Base-by-base conservation (phyloP, 768 basidiomycete genomes). In the Psilocybe cubensis region DNA sequence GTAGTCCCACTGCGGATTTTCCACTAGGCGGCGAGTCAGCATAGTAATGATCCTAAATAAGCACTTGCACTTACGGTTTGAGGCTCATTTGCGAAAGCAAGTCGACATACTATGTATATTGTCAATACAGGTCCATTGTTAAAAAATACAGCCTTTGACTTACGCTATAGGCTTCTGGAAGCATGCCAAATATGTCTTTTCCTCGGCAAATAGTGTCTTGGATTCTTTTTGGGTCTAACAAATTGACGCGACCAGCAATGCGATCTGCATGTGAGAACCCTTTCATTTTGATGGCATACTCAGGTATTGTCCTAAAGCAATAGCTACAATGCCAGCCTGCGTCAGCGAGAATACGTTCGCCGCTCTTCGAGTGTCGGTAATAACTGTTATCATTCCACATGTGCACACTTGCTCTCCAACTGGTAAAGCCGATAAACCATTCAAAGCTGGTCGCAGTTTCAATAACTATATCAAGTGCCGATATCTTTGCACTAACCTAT, bases 321-420 rank as follows among this genome's bases (percentile, higher is more conserved):
- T 82, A 87, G 55, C 82, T 83, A 71, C 85, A 87, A 63, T 88
- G 85, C 85, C 85, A 88, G 1, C 85, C 86, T n/a, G 84, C 72
- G 66, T 88, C 84, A 20, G 83, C 82, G 31, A 88, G 79, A 8
- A 82, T 70, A 33, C 68, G 65, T 47, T 84, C 75, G 8, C 72
- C 72, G 51, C 76, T 75, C 66, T 81, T 77, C 18, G 79, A 79
- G 63, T 83, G 83, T 25, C 76, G 74, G 64, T 85, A 85, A 54
- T 67, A 76, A 49, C 67, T 74, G 27, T 67, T 63, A n/a, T 66
- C 58, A n/a, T 59, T 70, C 81, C 80, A 83, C 14, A 71, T 70
- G 56, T 82, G 79, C 11, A 79, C 80, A 59, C 77, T 79, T 10
- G 85, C 83, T 47, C 84, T 79, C 84, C 83, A 87, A 68, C 79